phyloP scores from a whole-genome alignment of 805 yeast genomes.

The Candida pseudoglaebosa region DNA sequence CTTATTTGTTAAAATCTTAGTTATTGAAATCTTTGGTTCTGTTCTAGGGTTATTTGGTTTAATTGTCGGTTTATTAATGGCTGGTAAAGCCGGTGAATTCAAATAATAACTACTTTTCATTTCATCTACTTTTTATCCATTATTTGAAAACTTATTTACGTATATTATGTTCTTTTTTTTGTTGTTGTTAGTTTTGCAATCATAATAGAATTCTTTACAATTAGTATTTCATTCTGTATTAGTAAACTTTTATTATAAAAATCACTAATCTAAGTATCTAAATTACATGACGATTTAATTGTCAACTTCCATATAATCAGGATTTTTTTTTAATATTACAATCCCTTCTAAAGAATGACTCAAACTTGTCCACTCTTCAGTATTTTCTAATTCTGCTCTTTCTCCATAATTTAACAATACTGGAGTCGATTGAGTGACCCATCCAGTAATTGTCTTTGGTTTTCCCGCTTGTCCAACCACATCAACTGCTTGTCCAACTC shows the following conservation, averaged over 20 bases:
- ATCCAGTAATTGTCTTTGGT: slow-evolving; percentile 97
- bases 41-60: slow-evolving; percentile 94
- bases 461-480: slow-evolving; percentile 99
- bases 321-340: slow-evolving; percentile 87
- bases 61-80: slow-evolving; percentile 95
- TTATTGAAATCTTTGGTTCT: slow-evolving; percentile 95
- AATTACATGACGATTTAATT: slow-evolving; percentile 9
- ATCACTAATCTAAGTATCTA: no score
- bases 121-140: no score
- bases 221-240: background rate
- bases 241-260: slow-evolving; percentile 5
- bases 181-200: no score
- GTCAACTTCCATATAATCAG: slow-evolving; percentile 70
- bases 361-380: slow-evolving; percentile 80
- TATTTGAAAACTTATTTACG: no score
- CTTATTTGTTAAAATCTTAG: slow-evolving; percentile 90
- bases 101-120: slow-evolving; percentile 32
- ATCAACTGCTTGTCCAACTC: slow-evolving; percentile 99
- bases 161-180: no score
- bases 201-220: background rate
- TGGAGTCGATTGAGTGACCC: slow-evolving; percentile 99
- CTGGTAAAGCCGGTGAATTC: slow-evolving; percentile 90
- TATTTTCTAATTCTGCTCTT: slow-evolving; percentile 91
- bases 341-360: slow-evolving; percentile 86
- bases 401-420: slow-evolving; percentile 91